A percentile compares a stretch with the other conserved stretches of the same genome.
Evolutionary conservation across 208 protist genomes (phyloP).

Genomic region (Trypanosomatidae sp.): DNA sequence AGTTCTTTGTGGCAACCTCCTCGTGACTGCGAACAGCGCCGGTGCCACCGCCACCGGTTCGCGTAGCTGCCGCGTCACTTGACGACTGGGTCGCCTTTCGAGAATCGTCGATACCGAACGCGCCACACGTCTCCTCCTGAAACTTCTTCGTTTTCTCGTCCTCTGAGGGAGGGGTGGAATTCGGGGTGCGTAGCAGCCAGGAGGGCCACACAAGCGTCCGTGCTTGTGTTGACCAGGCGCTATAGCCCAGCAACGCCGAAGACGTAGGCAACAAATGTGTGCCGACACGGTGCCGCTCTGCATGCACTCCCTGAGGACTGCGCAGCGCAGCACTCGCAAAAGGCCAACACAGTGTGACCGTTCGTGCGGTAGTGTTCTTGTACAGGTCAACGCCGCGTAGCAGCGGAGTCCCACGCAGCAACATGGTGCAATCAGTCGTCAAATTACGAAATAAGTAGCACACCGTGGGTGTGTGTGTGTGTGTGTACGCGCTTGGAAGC

Average conservation of each 20-base stretch:
- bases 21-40: neutral
- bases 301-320: conserved; percentile 1
- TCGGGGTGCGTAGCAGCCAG: conserved; percentile 14
- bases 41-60: neutral
- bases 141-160: conserved; percentile 16
- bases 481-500: neutral
- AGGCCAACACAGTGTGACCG: neutral
- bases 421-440: neutral
- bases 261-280: neutral
- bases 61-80: neutral
- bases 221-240: conserved; percentile 6
- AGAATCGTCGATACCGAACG: neutral
- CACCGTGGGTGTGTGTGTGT: no score
- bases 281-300: neutral
- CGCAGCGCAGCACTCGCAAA: conserved; percentile 2
- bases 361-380: neutral
- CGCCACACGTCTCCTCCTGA: neutral
- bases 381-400: conserved; percentile 2
- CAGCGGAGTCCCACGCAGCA: neutral
- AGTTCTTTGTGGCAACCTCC: neutral
- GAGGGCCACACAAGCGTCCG: conserved; percentile 23
- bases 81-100: neutral
- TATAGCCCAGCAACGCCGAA: neutral
- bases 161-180: conserved; percentile 12
- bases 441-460: neutral